Evolutionary conservation across 2,329 filamentous ascomycete species (phyloP), one percentile per base, ranked within the genome.

Genomic region (Talaromyces sp.): DNA sequence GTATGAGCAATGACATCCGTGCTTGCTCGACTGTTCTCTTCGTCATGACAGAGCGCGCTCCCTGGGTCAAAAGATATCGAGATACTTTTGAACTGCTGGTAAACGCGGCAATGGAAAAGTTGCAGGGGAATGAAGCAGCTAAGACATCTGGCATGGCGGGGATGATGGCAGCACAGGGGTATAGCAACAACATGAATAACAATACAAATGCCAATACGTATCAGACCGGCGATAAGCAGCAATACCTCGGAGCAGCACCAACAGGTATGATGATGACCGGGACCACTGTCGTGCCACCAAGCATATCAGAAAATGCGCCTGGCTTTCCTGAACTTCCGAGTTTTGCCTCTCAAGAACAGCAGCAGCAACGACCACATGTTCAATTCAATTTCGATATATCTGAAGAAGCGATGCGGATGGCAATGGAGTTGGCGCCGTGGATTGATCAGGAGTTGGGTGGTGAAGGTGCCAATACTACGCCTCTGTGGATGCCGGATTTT

Each of bases 11-110:
- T 62, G 77, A 80, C 48, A 73, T 80, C 51, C 76, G 78, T 35
- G 77, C 78, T 3, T 80, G 77, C 65, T 79, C 76, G 1, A 71
- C 77, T 1, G 77, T 80, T 1, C 68, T 80, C 1, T 80, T 79
- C 53, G 77, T 79, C 39, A 80, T 80, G 76, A 72, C 77, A 5
- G 78, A 80, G 62, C 73, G 77, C 31, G 77, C 77, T 7, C 66
- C 72, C 0, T 79, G 77, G 75, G 77, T 80, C 3, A 76, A 75
- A 56, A 75, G 75, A 60, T 79, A 79, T 65, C 72, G 77, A 5
- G 77, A 80, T 40, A 75, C 77, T 2, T 80, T 79, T 55, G 77
- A 79, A 56, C 58, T 78, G 1, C 71, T 80, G 2, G 75, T 78
- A 25, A 76, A 76, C 50, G 76, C 77, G 2, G 69, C 76, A 1